These are phyloP conservation scores for Bipolaris gigantea DNA, from an alignment of 2,329 filamentous ascomycete species.

Conservation along the genomic window DNA sequence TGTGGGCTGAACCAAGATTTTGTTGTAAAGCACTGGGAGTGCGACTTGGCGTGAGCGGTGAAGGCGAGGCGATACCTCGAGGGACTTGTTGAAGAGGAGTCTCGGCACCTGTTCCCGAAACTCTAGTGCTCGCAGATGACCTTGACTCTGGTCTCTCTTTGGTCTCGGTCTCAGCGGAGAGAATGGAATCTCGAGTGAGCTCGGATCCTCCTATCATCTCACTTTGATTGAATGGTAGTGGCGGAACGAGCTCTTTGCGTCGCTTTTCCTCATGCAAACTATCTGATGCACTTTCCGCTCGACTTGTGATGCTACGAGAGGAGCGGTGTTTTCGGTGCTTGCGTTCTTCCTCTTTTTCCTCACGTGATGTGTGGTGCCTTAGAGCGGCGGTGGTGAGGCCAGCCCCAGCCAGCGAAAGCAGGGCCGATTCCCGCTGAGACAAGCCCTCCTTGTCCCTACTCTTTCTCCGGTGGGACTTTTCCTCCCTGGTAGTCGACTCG, in stretches of 20 bases:
- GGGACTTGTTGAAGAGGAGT: constrained; percentile 65
- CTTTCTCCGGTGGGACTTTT: constrained; percentile 49
- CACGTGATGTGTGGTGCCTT: constrained; percentile 66
- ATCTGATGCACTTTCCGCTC: constrained; percentile 56
- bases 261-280: constrained; percentile 55
- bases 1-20: constrained; percentile 68
- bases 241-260: constrained; percentile 63
- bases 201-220: constrained; percentile 79
- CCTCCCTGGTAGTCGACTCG: constrained; percentile 50
- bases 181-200: constrained; percentile 81
- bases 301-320: constrained; percentile 56
- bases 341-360: constrained; percentile 49
- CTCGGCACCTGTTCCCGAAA: constrained; percentile 46
- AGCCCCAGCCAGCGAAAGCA: constrained; percentile 56
- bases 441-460: constrained; percentile 54
- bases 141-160: constrained; percentile 58
- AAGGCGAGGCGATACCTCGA: constrained; percentile 62
- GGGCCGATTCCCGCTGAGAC: constrained; percentile 56
- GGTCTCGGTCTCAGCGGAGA: constrained; percentile 75
- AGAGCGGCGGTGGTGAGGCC: constrained; percentile 65
- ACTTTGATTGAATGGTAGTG: constrained; percentile 81
- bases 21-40: constrained; percentile 59
- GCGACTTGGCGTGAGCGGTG: constrained; percentile 65
- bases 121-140: constrained; percentile 57
- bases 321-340: constrained; percentile 51